A percentile compares a stretch with the other conserved stretches of the same genome.
These are phyloP conservation scores for Penicillium nordicum DNA, from an alignment of 2,329 filamentous ascomycete genomes.

Conservation along the genomic window DNA sequence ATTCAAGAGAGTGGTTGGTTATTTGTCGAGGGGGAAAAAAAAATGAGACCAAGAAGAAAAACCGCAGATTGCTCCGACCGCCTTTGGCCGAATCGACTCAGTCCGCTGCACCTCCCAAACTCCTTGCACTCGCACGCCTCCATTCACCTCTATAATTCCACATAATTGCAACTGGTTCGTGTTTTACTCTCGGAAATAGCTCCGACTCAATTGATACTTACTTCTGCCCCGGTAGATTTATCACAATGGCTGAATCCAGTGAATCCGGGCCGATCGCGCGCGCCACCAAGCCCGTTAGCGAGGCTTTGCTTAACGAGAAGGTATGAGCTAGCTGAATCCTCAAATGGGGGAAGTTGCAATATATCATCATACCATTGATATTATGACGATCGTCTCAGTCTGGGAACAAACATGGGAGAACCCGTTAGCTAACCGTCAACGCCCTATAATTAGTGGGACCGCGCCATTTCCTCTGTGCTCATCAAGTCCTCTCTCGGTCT, in stretches of 20 bases:
- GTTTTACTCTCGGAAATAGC: not conserved
- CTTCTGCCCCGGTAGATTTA: slow-evolving; percentile 15
- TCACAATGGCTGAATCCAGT: slow-evolving; percentile 55
- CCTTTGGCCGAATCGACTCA: slow-evolving; percentile 33
- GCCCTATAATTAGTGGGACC: slow-evolving; percentile 73
- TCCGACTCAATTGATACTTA: slow-evolving; percentile 13
- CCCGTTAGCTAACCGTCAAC: slow-evolving; percentile 17
- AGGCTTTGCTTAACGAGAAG: slow-evolving; percentile 98
- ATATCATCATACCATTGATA: not conserved
- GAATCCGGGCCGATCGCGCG: slow-evolving; percentile 60
- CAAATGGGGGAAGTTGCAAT: not conserved
- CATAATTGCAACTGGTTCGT: slow-evolving; percentile 14
- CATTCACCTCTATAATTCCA: slow-evolving; percentile 18
- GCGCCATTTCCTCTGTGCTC: slow-evolving; percentile 93
- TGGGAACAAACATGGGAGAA: not conserved
- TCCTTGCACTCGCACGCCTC: slow-evolving; percentile 23
- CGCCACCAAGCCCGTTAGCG: slow-evolving; percentile 78
- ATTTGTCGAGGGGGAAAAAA: slow-evolving; percentile 10
- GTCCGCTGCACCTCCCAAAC: slow-evolving; percentile 16
- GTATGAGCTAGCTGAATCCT: slow-evolving; percentile 49
- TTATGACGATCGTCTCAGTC: not conserved
- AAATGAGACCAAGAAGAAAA: slow-evolving; percentile 24
- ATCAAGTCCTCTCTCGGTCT: slow-evolving; percentile 95
- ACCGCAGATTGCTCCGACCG: slow-evolving; percentile 39
- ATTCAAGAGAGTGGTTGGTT: slow-evolving; percentile 12